Percentiles rank a stretch among this genome's conserved stretches.
Evolutionary conservation across 2,329 filamentous ascomycete genomes (phyloP).

Genomic region (Fusarium sp.): DNA sequence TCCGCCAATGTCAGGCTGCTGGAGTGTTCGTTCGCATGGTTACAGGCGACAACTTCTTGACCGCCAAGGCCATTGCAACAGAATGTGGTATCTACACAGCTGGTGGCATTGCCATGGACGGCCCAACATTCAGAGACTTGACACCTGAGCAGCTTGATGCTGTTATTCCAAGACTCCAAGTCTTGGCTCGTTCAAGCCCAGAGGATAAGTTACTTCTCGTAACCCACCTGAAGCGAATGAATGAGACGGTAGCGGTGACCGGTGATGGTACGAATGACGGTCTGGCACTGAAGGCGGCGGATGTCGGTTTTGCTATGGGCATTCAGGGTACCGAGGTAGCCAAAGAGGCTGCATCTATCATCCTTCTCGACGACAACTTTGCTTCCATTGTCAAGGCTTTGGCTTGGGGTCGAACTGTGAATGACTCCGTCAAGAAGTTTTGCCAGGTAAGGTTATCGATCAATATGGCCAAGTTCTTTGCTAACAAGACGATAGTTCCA

Average conservation of each 20-base stretch:
- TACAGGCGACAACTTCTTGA: slow-evolving; percentile 65
- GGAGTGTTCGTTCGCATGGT: slow-evolving; percentile 73
- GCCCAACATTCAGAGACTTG: slow-evolving; percentile 70
- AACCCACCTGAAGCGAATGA: slow-evolving; percentile 63
- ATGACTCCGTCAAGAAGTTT: slow-evolving; percentile 76
- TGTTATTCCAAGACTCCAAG: slow-evolving; percentile 61
- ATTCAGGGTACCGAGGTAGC: slow-evolving; percentile 75
- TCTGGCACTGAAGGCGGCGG: slow-evolving; percentile 72
- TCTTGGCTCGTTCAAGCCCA: slow-evolving; percentile 69
- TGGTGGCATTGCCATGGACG: slow-evolving; percentile 74
- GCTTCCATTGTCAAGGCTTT: slow-evolving; percentile 74
- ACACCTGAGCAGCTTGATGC: slow-evolving; percentile 64
- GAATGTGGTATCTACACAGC: slow-evolving; percentile 73
- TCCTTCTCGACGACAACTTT: slow-evolving; percentile 76
- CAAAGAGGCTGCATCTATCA: slow-evolving; percentile 76
- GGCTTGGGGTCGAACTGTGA: slow-evolving; percentile 76
- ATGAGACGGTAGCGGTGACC: slow-evolving; percentile 71
- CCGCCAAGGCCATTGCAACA: slow-evolving; percentile 72
- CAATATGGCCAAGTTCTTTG: fast-evolving
- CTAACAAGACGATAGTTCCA: slow-evolving; percentile 60
- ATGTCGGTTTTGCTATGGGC: slow-evolving; percentile 77
- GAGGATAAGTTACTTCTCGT: slow-evolving; percentile 71
- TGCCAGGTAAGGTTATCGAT: slow-evolving; percentile 60
- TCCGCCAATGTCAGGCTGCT: slow-evolving; percentile 69
- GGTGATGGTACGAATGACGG: slow-evolving; percentile 77